These are phyloP conservation scores for Scheffersomyces quercinus DNA, from an alignment of 1,139 yeast genomes.

Conservation along the genomic window DNA sequence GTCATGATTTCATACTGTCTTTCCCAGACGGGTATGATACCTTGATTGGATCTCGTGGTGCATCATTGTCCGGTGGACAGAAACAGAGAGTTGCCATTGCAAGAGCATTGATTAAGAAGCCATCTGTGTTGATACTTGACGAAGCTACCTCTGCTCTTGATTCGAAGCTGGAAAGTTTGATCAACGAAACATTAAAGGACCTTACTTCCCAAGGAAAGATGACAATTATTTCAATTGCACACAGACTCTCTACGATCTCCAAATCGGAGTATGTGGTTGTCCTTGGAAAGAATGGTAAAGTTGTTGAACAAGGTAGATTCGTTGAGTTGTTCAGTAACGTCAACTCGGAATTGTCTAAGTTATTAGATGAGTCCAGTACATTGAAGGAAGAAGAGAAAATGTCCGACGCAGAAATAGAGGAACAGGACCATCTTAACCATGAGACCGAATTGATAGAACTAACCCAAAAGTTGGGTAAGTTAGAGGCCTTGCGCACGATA, in stretches of 20 bases:
- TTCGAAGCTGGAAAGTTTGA: constrained; percentile 67
- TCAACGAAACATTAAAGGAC: constrained; percentile 59
- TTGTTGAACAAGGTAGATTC: constrained; percentile 44
- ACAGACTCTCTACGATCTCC: constrained; percentile 77
- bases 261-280: constrained; percentile 60
- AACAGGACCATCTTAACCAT: constrained; percentile 24
- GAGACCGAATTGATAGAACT: constrained; percentile 30
- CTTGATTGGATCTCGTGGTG: constrained; percentile 56
- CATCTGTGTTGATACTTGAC: constrained; percentile 63
- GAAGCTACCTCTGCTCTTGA: constrained; percentile 84
- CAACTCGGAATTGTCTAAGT: constrained; percentile 43
- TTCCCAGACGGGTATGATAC: constrained; percentile 59
- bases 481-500: constrained; percentile 33
- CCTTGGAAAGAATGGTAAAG: constrained; percentile 45
- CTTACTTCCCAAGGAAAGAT: constrained; percentile 58
- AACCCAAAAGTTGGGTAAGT: constrained; percentile 20
- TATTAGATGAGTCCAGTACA: constrained; percentile 40
- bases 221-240: constrained; percentile 91
- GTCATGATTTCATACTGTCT: constrained; percentile 51
- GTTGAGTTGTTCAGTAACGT: constrained; percentile 45
- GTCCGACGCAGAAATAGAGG: constrained; percentile 22
- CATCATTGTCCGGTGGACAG: constrained; percentile 79
- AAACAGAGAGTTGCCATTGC: constrained; percentile 90
- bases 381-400: constrained; percentile 21
- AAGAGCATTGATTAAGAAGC: constrained; percentile 68